A percentile compares a stretch with the other conserved stretches of the same genome.
Evolutionary conservation across 805 yeast genomes (phyloP).

Genomic region (Yarrowia divulgata): DNA sequence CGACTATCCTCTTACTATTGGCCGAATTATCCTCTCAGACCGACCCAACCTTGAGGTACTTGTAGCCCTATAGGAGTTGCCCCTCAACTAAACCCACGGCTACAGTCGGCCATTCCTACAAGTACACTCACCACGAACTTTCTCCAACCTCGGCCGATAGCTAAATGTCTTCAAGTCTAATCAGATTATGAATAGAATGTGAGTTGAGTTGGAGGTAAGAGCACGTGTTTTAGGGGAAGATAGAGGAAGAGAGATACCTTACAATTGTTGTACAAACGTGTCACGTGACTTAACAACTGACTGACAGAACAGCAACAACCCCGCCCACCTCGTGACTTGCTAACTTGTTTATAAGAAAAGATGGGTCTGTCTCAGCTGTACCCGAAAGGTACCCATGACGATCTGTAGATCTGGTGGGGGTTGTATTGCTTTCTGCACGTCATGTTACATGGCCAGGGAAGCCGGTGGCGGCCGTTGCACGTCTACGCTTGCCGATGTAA

Average conservation of each 20-base stretch:
- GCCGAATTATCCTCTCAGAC: too few species aligned
- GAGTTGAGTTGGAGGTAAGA: too few species aligned
- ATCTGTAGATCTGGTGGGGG: conserved; percentile 24
- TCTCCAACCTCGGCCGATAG: conserved; percentile 4
- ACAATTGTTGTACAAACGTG: too few species aligned
- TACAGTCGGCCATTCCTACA: too few species aligned
- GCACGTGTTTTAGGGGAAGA: too few species aligned
- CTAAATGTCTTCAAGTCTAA: not conserved
- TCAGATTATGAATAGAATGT: not conserved
- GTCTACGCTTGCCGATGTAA: too few species aligned
- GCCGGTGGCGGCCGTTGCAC: too few species aligned
- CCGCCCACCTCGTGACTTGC: not conserved
- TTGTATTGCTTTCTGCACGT: not conserved
- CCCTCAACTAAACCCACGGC: not conserved
- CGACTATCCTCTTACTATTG: too few species aligned
- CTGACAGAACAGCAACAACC: too few species aligned
- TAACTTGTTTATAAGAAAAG: too few species aligned
- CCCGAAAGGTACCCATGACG: conserved; percentile 27
- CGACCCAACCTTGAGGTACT: not conserved
- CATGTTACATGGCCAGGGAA: too few species aligned
- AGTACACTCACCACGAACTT: not conserved
- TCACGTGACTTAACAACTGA: not conserved
- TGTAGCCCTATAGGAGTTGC: too few species aligned
- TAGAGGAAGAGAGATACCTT: not conserved
- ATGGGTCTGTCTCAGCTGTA: conserved; percentile 7